Percentiles rank a stretch among this genome's conserved stretches.
Conservation (phyloP, 2,329 filamentous ascomycete genomes). For the Diaporthe ampelina region DNA sequence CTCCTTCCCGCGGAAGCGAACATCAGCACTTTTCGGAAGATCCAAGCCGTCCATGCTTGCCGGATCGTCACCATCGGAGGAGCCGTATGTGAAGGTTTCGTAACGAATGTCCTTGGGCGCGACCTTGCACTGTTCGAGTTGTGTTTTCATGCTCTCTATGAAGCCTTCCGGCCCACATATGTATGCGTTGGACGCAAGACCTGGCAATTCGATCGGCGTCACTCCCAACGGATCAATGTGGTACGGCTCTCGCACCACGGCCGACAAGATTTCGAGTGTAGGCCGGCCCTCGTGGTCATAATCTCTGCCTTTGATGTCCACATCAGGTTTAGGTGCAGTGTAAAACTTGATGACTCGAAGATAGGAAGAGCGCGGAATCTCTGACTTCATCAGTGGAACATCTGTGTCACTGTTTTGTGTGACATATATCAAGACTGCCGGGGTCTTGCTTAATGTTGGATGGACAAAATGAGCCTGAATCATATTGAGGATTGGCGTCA, state of each 20-base stretch:
- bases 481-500: slow-evolving; percentile 1
- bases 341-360: neutral
- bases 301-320: neutral
- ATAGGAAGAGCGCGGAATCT: neutral
- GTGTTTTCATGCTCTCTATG: neutral
- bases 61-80: neutral
- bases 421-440: neutral
- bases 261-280: neutral
- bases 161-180: neutral
- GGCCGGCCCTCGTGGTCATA: slow-evolving; percentile 2
- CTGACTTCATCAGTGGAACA: neutral
- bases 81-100: neutral
- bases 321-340: neutral
- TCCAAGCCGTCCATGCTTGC: slow-evolving; percentile 3
- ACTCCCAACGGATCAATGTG: slow-evolving; percentile 1
- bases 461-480: neutral
- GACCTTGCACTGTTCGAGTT: neutral
- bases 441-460: slow-evolving; percentile 1
- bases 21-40: neutral
- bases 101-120: neutral
- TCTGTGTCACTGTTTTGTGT: neutral
- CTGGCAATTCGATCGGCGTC: neutral
- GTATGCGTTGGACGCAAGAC: neutral
- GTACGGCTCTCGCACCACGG: neutral
- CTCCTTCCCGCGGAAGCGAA: neutral